Evolutionary conservation across 441 rosid species (phyloP), one percentile per base, ranked within the genome.

Genomic region (Breynia disticha): DNA sequence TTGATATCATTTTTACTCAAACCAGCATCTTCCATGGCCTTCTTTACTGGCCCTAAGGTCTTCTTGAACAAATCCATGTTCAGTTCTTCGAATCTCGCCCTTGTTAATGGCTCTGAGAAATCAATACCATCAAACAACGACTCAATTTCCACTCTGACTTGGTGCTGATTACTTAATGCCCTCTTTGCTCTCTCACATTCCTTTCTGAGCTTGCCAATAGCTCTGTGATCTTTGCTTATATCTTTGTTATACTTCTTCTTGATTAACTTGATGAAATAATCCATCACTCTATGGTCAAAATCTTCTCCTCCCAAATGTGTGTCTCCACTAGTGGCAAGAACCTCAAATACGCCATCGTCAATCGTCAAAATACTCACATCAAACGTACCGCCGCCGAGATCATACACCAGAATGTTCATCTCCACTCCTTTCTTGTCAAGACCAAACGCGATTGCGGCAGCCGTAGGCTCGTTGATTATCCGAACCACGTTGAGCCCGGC

Each of bases 291-390:
- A 7, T 78, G 82, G 63, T 78, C 84, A 22, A 81, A 84, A 59
- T 82, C 83, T 68, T 85, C 81, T 16, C 78, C 81, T 64, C 83
- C 89, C 11, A 82, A 54, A 42, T 79, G 83, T 16, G 88, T 82
- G 59, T 79, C 77, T 15, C 89, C 85, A 11, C 81, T 79, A 14
- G 85, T 82, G 7, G 83, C 66, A 22, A 76, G 71, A 24, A 77
- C 83, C 73, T 82, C 79, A 44, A 82, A 80, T 61, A 78, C 79
- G 0, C 86, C 79, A 11, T 71, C 71, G 50, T 82, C 80, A 11
- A 82, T 74, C 3, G 84, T 70, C 62, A 77, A 61, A 32, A 82
- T 55, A 50, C 82, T 77, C 15, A 77, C 85, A 46, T 82, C 85
- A 45, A 79, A 82, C 15, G 89, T 79, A 12, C 83, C 81, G 2